A percentile compares a stretch with the other conserved stretches of the same genome.
Evolutionary conservation across 306 rosid genomes (phyloP).

Genomic region (Rosa multiflora): DNA sequence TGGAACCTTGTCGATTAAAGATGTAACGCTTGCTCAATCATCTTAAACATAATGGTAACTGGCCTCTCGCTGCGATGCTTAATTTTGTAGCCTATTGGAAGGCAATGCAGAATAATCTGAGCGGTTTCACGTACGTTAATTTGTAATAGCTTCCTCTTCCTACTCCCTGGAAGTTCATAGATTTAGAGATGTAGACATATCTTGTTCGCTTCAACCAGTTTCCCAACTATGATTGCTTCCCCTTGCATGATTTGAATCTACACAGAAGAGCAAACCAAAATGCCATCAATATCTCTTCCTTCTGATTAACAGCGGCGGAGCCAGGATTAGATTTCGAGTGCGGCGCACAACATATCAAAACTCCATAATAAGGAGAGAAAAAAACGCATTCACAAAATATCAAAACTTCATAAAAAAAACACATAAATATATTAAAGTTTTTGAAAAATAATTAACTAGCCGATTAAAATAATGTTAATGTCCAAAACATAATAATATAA

Average conservation of each 20-base stretch:
- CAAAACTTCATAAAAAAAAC: no score
- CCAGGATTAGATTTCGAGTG: no score
- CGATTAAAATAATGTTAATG: no score
- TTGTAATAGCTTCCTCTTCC: neutral
- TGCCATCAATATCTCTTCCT: neutral
- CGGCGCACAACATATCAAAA: no score
- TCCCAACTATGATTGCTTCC: neutral
- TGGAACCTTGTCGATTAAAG: constrained; percentile 64
- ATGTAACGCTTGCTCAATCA: constrained; percentile 62
- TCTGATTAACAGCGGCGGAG: neutral
- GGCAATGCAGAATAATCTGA: neutral
- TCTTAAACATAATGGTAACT: constrained; percentile 26
- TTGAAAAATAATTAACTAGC: no score
- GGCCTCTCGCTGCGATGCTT: neutral
- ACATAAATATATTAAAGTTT: no score
- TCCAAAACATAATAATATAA: no score
- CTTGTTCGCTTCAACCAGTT: neutral
- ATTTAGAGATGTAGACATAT: neutral
- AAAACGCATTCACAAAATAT: no score
- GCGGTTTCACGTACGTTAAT: neutral
- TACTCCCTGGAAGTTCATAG: neutral
- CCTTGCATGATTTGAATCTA: neutral
- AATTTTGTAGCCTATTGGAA: neutral
- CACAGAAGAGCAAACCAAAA: neutral
- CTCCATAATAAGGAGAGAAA: no score